Evolutionary conservation across 768 basidiomycete species (phyloP).

Genomic region (Tubosaeta sp.): DNA sequence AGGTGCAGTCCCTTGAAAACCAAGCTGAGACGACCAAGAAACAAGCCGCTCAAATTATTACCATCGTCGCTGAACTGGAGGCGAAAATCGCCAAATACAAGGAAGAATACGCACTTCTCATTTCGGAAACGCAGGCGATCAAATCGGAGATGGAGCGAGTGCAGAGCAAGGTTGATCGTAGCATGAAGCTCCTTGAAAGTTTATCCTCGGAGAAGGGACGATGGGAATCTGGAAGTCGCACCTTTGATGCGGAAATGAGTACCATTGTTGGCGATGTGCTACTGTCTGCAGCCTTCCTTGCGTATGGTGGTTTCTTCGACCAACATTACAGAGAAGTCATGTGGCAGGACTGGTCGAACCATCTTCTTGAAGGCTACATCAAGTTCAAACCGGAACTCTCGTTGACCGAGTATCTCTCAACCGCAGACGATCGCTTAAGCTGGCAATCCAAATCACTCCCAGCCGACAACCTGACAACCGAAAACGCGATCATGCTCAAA

Average conservation of each 20-base stretch:
- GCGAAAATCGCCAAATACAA: slow-evolving; percentile 91
- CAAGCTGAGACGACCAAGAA: slow-evolving; percentile 96
- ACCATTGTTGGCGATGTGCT: slow-evolving; percentile 97
- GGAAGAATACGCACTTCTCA: slow-evolving; percentile 93
- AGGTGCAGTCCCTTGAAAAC: slow-evolving; percentile 87
- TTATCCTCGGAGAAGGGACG: slow-evolving; percentile 90
- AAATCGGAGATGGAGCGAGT: slow-evolving; percentile 98
- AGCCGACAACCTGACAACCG: slow-evolving; percentile 90
- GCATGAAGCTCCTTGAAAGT: slow-evolving; percentile 91
- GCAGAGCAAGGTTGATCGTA: slow-evolving; percentile 94
- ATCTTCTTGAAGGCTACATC: slow-evolving; percentile 84
- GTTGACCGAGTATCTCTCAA: slow-evolving; percentile 92
- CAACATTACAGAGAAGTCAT: slow-evolving; percentile 96
- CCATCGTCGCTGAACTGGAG: slow-evolving; percentile 91
- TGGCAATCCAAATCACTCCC: slow-evolving; percentile 98
- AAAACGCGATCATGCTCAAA: slow-evolving; percentile 99
- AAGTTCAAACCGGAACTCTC: slow-evolving; percentile 91
- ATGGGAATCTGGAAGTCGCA: slow-evolving; percentile 93
- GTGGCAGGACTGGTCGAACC: slow-evolving; percentile 94
- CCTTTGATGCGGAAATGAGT: slow-evolving; percentile 97
- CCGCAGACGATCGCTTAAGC: slow-evolving; percentile 89
- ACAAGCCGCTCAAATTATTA: slow-evolving; percentile 84
- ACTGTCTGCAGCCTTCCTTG: slow-evolving; percentile 92
- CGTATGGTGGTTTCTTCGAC: slow-evolving; percentile 98
- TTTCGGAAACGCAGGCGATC: slow-evolving; percentile 96